phyloP scores from a whole-genome alignment of 2,329 filamentous ascomycete genomes.

The Aureobasidium sp. region DNA sequence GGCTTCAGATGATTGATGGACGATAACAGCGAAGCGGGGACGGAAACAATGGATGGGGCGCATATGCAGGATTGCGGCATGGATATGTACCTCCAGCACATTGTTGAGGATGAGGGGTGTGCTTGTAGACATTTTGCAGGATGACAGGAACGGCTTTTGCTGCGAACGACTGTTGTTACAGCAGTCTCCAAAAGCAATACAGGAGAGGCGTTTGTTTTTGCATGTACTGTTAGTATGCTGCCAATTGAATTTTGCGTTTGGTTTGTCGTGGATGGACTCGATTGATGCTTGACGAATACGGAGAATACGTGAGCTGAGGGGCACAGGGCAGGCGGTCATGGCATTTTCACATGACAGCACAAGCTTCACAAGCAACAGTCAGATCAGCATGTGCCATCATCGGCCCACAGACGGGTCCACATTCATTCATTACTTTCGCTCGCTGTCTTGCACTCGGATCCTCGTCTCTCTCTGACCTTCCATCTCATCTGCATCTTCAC shows the following conservation, averaged over 20 bases:
- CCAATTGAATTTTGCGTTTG: not conserved
- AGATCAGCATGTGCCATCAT: not conserved
- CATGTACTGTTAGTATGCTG: constrained; percentile 15
- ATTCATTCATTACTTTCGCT: not conserved
- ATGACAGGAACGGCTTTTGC: not conserved
- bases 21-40: constrained; percentile 6
- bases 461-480: not conserved
- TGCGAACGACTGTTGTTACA: not conserved
- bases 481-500: not conserved
- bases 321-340: constrained; percentile 4
- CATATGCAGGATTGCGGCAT: constrained; percentile 9
- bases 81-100: not conserved
- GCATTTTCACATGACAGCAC: constrained; percentile 6
- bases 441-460: not conserved
- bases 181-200: constrained; percentile 2
- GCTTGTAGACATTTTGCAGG: constrained; percentile 4
- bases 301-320: not conserved
- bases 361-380: not conserved
- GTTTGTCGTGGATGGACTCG: not conserved
- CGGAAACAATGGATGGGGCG: constrained; percentile 1
- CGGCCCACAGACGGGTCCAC: constrained; percentile 1
- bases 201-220: constrained; percentile 5
- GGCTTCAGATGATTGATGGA: constrained; percentile 23
- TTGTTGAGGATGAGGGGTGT: constrained; percentile 12
- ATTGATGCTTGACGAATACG: not conserved